These are phyloP conservation scores for Linum tenue DNA, from an alignment of 345 rosid genomes.

Conservation along the genomic window DNA sequence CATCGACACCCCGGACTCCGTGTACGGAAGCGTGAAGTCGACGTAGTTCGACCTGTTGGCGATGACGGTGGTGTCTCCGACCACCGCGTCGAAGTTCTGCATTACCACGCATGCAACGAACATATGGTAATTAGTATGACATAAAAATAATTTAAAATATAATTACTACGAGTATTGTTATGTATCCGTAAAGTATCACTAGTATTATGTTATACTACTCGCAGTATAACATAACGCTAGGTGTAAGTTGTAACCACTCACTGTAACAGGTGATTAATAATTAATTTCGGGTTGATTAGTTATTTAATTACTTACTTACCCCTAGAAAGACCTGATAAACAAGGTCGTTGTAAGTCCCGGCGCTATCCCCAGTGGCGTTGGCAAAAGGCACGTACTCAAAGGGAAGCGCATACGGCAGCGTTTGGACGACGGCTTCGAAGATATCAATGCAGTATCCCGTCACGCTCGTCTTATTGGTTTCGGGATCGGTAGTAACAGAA, in stretches of 20 bases:
- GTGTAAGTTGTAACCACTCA: too few species aligned
- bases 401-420: slow-evolving; percentile 11
- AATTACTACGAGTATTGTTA: too few species aligned
- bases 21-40: slow-evolving; percentile 75
- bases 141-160: too few species aligned
- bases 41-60: slow-evolving; percentile 17
- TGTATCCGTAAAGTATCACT: too few species aligned
- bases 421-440: slow-evolving; percentile 23
- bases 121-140: not conserved
- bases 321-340: slow-evolving; percentile 9
- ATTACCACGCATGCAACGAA: not conserved
- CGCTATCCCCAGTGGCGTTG: slow-evolving; percentile 4
- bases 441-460: slow-evolving; percentile 31
- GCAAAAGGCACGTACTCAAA: slow-evolving; percentile 16
- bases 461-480: not conserved
- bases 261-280: too few species aligned
- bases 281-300: too few species aligned
- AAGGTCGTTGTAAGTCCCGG: slow-evolving; percentile 23
- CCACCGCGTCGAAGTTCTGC: slow-evolving; percentile 11
- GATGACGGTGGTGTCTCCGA: slow-evolving; percentile 14
- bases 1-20: slow-evolving; percentile 65
- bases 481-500: slow-evolving; percentile 3
- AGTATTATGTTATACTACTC: too few species aligned
- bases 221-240: too few species aligned
- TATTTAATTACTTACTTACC: slow-evolving; percentile 6